Base-by-base conservation (phyloP, 192 early-diverging fungal species). In the Obelidium mucronatum region DNA sequence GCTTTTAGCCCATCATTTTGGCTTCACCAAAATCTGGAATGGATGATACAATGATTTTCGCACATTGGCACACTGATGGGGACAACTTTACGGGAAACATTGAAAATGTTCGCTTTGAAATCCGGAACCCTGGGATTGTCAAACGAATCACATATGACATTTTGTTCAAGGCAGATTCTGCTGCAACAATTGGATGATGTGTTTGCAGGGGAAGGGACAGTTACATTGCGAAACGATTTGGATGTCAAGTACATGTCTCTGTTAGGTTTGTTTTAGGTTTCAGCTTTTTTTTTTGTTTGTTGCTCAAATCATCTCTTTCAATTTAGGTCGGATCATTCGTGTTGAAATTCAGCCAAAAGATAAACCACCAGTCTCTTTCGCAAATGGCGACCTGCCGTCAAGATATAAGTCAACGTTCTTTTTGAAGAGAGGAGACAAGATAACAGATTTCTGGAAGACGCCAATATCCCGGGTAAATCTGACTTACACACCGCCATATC, bases 11-110 rank as follows among this genome's bases (percentile, higher is more conserved):
- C 11, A 36, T 13, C 30, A 62, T 26, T 78, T 68, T 64, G 68
- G 78, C n/a, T 19, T 59, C 68, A 19, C 17, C 68, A 13, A n/a
- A n/a, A n/a, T n/a, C n/a, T n/a, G n/a, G 37, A 33, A 31, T 36
- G n/a, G 55, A 67, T 13, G 44, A 66, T 24, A 36, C n/a, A n/a
- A n/a, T 78, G 36, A 4, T 73, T 22, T 80, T 80, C 65, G 67
- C 60, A 13, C 79, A 81, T 56, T 84, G 82, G 82, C 82, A 84
- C 67, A 68, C 77, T n/a, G 82, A 84, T 42, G 82, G 82, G 1
- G 82, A 84, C 66, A 84, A 81, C 55, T 84, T 79, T 37, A 53
- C 59, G 26, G 82, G 79, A 6, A 42, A 52, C 53, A 59, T 84
- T 17, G 39, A 66, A 15, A 40, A 79, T 31, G 76, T 84, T 17